A percentile compares a stretch with the other conserved stretches of the same genome.
Conservation (phyloP, 2,329 filamentous ascomycete species). For the Teratosphaeriaceae sp. region DNA sequence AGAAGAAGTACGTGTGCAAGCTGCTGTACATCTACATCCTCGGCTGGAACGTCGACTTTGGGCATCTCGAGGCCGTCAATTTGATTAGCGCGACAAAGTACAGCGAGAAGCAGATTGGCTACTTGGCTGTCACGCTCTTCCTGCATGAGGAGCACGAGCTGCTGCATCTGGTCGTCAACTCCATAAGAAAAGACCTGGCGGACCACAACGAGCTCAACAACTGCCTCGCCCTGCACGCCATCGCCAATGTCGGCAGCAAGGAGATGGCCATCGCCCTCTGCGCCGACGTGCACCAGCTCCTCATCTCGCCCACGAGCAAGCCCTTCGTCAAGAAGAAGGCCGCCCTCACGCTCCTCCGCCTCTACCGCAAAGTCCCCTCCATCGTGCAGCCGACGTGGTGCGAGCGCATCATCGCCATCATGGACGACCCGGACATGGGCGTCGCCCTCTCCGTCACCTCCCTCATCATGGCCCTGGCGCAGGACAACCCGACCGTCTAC, state of each 20-base stretch:
- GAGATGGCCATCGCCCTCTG: conserved; percentile 97
- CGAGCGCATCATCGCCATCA: conserved; percentile 95
- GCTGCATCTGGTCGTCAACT: conserved; percentile 93
- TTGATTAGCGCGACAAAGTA: conserved; percentile 95
- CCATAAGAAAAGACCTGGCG: conserved; percentile 89
- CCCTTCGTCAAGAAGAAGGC: conserved; percentile 99
- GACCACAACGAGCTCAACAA: conserved; percentile 98
- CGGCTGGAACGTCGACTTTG: conserved; percentile 98
- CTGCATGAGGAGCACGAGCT: conserved; percentile 96
- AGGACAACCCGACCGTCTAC: conserved; percentile 92
- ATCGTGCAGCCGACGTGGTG: conserved; percentile 97
- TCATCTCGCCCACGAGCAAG: conserved; percentile 93
- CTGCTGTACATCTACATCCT: conserved; percentile 98
- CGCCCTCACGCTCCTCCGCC: conserved; percentile 79
- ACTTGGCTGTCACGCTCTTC: conserved; percentile 94
- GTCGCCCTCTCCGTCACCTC: conserved; percentile 95
- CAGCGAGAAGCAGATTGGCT: conserved; percentile 98
- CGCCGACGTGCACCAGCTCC: conserved; percentile 80
- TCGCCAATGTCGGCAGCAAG: conserved; percentile 91
- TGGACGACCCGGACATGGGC: conserved; percentile 93
- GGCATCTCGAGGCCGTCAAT: conserved; percentile 96
- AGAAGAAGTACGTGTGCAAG: conserved; percentile 99
- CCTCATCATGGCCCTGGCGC: conserved; percentile 85
- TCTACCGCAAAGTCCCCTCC: conserved; percentile 89
- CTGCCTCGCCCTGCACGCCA: conserved; percentile 91